Base-by-base conservation (phyloP, 129 eudicot genomes). In the sunflower (Helianthus annuus) region DNA sequence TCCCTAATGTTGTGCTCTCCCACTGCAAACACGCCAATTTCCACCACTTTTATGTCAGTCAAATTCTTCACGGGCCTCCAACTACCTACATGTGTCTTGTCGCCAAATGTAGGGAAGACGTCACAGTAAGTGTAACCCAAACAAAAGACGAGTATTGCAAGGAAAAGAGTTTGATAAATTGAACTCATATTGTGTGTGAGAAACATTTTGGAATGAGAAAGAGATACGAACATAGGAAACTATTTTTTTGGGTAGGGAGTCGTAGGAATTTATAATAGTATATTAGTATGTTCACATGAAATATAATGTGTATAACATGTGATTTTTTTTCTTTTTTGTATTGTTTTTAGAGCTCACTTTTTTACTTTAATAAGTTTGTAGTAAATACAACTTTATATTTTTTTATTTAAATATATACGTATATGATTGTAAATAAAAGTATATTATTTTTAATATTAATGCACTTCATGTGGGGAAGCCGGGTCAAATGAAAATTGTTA, bases 1-100 rank as follows among this genome's bases (percentile, higher is more conserved):
- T 44, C 74, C 48, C 56, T 22, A 24, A 16, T 16, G 74, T 69
- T 69, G 52, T 53, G 74, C 38, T 60, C 56, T 38, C 16, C 64
- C 56, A 69, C 64, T 36, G 74, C 74, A 69, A 69, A 69, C 27
- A 53, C 54, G n/a, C 74, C 74, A 16, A 69, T 38, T 5, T 69
- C 63, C 48, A 69, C 51, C 48, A 69, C 48, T 16, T 53, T 53
- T 69, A 36, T 38, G 64, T 53, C 34, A 0, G 11, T 38, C 49
- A 69, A 53, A 34, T 69, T 24, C 54, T 42, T 65, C 10, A 65
- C 9, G 13, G 70, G 70, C 3, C 16, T 16, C 54, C 70, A 65
- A 6, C 11, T 24, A 48, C 9, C 15, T n/a, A 55, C 19, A 54
- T 53, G 65, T 12, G 36, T 17, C 64, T 38, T 54, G 74, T 48